These are phyloP conservation scores for Penicillium lividum DNA, from an alignment of 495 filamentous ascomycete genomes.

Conservation along the genomic window DNA sequence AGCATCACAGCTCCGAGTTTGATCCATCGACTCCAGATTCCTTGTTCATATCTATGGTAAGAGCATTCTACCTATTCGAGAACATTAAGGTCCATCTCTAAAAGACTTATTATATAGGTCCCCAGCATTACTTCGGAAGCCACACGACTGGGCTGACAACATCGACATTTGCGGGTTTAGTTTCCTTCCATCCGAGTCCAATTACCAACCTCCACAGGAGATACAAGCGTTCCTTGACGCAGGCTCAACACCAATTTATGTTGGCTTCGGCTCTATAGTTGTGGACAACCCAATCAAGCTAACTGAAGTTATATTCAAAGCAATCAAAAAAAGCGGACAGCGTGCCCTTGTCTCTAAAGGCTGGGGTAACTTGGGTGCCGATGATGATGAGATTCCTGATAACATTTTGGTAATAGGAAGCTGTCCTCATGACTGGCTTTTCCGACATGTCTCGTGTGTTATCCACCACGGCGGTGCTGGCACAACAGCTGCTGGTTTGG, in stretches of 20 bases:
- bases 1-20: slow-evolving; percentile 69
- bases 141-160: slow-evolving; percentile 70
- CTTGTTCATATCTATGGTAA: slow-evolving; percentile 76
- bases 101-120: slow-evolving; percentile 43
- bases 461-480: slow-evolving; percentile 84
- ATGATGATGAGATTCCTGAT: slow-evolving; percentile 58
- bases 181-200: slow-evolving; percentile 64
- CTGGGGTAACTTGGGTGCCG: slow-evolving; percentile 76
- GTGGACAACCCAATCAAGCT: slow-evolving; percentile 70
- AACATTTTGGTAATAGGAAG: slow-evolving; percentile 78
- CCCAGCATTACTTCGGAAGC: slow-evolving; percentile 77
- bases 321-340: slow-evolving; percentile 62
- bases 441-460: slow-evolving; percentile 70
- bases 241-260: slow-evolving; percentile 73
- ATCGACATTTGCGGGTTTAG: slow-evolving; percentile 74
- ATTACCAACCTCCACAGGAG: slow-evolving; percentile 62
- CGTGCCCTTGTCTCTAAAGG: slow-evolving; percentile 78
- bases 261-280: slow-evolving; percentile 82
- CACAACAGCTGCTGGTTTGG: slow-evolving; percentile 75
- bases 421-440: slow-evolving; percentile 82
- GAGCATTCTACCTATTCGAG: neutral
- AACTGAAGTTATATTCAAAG: slow-evolving; percentile 68
- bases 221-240: slow-evolving; percentile 63
- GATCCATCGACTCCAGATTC: slow-evolving; percentile 62
- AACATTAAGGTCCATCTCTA: neutral